These are phyloP conservation scores for Cardiospermum halicacabum DNA, from an alignment of 345 rosid species.

Conservation along the genomic window DNA sequence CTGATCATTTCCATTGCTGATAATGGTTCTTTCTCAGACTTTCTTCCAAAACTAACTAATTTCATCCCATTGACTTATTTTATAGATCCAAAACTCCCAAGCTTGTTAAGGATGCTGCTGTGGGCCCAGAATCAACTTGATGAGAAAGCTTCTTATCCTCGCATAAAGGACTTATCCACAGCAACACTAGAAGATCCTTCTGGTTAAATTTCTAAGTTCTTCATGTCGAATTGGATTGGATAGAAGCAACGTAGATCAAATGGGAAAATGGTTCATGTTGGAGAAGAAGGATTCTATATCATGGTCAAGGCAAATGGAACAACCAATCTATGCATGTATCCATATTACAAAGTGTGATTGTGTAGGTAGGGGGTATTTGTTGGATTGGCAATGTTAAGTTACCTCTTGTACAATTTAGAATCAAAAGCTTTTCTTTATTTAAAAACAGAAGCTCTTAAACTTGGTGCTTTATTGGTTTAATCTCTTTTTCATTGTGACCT, in stretches of 20 bases:
- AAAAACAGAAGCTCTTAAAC: neutral
- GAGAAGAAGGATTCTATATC: neutral
- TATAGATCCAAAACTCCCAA: conserved; percentile 94
- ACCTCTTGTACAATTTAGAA: conserved; percentile 13
- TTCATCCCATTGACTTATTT: conserved; percentile 1
- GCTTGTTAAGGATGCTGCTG: conserved; percentile 83
- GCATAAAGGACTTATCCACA: conserved; percentile 68
- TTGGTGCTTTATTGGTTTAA: neutral
- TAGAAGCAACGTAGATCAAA: conserved; percentile 1
- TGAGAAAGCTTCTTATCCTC: conserved; percentile 89
- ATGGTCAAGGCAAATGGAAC: conserved; percentile 11
- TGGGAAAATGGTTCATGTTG: neutral
- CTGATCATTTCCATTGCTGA: neutral
- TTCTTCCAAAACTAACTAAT: neutral
- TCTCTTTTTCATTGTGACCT: neutral
- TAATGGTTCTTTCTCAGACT: neutral
- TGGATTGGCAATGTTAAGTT: conserved; percentile 19
- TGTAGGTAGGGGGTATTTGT: conserved; percentile 24
- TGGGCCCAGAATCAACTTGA: conserved; percentile 93
- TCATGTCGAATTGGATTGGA: conserved; percentile 2
- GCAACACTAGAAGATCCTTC: conserved; percentile 74
- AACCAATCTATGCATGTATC: conserved; percentile 6
- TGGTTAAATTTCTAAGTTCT: conserved; percentile 25
- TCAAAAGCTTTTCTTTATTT: conserved; percentile 2
- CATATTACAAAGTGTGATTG: neutral